Conservation (phyloP, 2,329 filamentous ascomycete genomes). For the Botrytis tulipae region DNA sequence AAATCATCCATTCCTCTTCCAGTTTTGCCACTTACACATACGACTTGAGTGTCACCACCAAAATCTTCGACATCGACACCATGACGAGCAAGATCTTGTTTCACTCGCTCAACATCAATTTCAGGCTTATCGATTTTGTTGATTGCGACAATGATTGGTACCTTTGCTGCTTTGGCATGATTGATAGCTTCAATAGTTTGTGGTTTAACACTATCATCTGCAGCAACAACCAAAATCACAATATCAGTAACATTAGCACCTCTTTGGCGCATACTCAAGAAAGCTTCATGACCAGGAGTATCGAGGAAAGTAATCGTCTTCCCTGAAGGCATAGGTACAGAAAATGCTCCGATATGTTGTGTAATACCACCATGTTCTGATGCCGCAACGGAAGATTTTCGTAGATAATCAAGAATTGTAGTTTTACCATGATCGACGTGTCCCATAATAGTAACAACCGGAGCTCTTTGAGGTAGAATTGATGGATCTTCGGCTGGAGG, state of each 20-base stretch:
- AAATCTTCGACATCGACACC: conserved; percentile 92
- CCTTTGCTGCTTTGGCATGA: conserved; percentile 80
- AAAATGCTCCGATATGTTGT: conserved; percentile 97
- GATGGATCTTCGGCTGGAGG: conserved; percentile 68
- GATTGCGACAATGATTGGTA: conserved; percentile 95
- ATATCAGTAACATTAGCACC: conserved; percentile 97
- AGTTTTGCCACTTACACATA: conserved; percentile 89
- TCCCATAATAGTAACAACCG: conserved; percentile 98
- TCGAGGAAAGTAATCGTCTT: conserved; percentile 95
- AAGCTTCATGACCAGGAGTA: conserved; percentile 93
- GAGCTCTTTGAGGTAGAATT: conserved; percentile 70
- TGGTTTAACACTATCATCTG: conserved; percentile 95
- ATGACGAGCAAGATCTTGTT: conserved; percentile 78
- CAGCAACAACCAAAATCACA: conserved; percentile 90
- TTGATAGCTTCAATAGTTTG: conserved; percentile 96
- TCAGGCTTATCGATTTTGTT: conserved; percentile 94
- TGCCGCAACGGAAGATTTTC: conserved; percentile 87
- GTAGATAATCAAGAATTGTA: conserved; percentile 87
- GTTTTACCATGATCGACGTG: conserved; percentile 99
- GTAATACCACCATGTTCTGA: conserved; percentile 96
- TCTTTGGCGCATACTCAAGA: conserved; percentile 91
- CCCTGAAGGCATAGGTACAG: conserved; percentile 79
- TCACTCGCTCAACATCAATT: conserved; percentile 77
- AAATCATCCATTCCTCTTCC: conserved; percentile 87
- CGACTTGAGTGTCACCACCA: conserved; percentile 90